These are phyloP conservation scores for Salisapilia sapeloensis DNA, from an alignment of 352 stramenopile species.

Conservation along the genomic window DNA sequence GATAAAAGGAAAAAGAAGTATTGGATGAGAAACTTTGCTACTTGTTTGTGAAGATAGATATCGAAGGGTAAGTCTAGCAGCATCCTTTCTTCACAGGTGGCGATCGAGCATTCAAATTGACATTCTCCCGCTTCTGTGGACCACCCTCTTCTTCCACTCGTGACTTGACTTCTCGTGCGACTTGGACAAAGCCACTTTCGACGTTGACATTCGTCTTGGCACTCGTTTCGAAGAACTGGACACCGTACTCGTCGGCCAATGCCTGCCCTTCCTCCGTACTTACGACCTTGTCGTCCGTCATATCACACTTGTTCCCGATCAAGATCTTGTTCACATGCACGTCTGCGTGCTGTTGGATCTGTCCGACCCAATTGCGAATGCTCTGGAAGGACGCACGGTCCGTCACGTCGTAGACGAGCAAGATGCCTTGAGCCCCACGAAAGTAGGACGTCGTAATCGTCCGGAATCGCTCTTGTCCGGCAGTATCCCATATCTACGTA, in stretches of 20 bases:
- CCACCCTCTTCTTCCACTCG: constrained; percentile 78
- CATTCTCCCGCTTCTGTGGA: constrained; percentile 68
- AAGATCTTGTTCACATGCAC: constrained; percentile 99
- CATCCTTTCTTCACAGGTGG: constrained; percentile 68
- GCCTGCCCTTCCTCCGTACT: constrained; percentile 88
- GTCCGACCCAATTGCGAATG: constrained; percentile 95
- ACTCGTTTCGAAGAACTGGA: constrained; percentile 92
- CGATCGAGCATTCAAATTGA: constrained; percentile 69
- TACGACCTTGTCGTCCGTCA: constrained; percentile 94
- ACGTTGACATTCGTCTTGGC: constrained; percentile 95
- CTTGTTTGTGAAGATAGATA: constrained; percentile 1
- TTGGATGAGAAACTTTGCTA: constrained; percentile 1
- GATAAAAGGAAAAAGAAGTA: constrained; percentile 1
- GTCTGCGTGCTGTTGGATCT: constrained; percentile 97
- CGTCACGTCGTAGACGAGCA: constrained; percentile 98
- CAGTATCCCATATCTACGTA: constrained; percentile 93
- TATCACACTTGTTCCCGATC: constrained; percentile 99
- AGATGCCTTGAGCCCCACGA: constrained; percentile 95
- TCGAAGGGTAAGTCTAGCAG: constrained; percentile 25
- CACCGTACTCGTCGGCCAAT: constrained; percentile 89
- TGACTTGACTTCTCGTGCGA: constrained; percentile 81
- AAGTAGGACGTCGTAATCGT: constrained; percentile 99
- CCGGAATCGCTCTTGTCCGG: constrained; percentile 96
- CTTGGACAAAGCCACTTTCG: constrained; percentile 80
- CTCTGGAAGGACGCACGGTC: constrained; percentile 95